phyloP scores from a whole-genome alignment of 164 flowering plant genomes.

The Chimonanthus salicifolius region DNA sequence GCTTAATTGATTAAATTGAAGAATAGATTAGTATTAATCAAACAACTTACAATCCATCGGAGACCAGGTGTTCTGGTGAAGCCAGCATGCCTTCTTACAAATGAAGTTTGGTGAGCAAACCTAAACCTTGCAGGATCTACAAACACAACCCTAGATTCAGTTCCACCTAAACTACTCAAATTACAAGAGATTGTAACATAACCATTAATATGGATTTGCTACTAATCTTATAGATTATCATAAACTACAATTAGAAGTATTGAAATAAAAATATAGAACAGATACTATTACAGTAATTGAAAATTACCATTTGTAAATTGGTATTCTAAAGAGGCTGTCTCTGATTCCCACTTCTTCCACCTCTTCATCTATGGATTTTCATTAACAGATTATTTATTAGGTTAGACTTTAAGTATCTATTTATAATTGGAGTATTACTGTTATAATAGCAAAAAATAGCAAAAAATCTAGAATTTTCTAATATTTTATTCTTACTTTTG shows the following conservation, averaged over 20 bases:
- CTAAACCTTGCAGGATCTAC: constrained; percentile 69
- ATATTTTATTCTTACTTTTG: constrained; percentile 39
- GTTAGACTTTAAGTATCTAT: background rate
- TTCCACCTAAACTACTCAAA: background rate
- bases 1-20: background rate
- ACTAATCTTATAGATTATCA: background rate
- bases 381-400: background rate
- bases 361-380: constrained; percentile 46
- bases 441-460: no score
- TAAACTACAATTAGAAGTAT: background rate
- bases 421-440: background rate
- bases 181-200: background rate
- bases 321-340: constrained; percentile 54
- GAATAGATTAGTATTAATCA: background rate
- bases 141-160: constrained; percentile 3
- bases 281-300: background rate
- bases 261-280: background rate
- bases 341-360: constrained; percentile 69
- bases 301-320: constrained; percentile 47
- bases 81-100: constrained; percentile 50
- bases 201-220: background rate
- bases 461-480: background rate
- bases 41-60: constrained; percentile 57
- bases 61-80: constrained; percentile 39
- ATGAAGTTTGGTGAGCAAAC: constrained; percentile 61